Evolutionary conservation across 495 filamentous ascomycete genomes (phyloP), one percentile per base, ranked within the genome.

Genomic region (Talaromyces liani): DNA sequence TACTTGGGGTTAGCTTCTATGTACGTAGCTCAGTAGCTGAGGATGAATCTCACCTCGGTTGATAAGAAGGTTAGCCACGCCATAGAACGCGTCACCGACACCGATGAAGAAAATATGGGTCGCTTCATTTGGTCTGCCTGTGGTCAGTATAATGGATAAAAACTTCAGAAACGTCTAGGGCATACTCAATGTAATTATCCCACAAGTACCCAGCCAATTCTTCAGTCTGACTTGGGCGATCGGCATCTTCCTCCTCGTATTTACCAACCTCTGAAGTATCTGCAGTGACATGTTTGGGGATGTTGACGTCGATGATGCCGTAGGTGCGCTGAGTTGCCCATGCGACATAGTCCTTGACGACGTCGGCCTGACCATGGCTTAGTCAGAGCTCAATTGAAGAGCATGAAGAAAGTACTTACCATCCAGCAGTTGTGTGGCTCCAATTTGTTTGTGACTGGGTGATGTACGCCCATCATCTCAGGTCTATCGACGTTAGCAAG

Each of bases 151-250:
- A 31, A 31, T 4, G 5, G 29, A 31, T 31, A 31, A 31, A 31
- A 31, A 31, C 29, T 31, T 31, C 29, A 31, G 29, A 7, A 27
- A 31, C 29, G 0, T 31, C 7, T 31, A 6, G 7, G 29, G 6
- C 77, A 67, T 78, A 87, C 82, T 96, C 90, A 36, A 98, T 89
- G 67, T 96, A 97, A 69, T 98, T 98, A 67, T 98, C 93, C 95
- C 95, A 98, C 34, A 98, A 72, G 68, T 96, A 98, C 61, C 83
- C 85, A 18, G 91, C 88, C 7, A 98, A 75, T 65, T 94, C 89
- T 61, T 88, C 83, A 0, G 87, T 87, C 49, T 87, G 84, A 49
- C 70, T 75, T 3, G 77, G 71, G 8, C 78, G 74, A 39, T 74
- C 73, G 25, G 69, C 70, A 56, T 80, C 76, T 16, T 79, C 74